Conservation (phyloP, 2,329 filamentous ascomycete genomes). For the Epichloe typhina region DNA sequence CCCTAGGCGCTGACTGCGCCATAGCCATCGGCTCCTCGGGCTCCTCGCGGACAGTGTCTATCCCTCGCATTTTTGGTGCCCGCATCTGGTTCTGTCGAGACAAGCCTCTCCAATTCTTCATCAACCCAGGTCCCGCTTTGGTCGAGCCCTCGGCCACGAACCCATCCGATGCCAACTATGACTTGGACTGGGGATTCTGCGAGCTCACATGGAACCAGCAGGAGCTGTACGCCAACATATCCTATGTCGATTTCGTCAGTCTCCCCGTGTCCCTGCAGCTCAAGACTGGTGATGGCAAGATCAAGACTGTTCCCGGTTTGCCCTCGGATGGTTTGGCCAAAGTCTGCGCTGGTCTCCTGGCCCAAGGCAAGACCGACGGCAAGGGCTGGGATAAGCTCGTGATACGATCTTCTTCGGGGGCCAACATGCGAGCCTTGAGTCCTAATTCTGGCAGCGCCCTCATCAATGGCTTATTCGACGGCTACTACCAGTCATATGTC, state of each 20-base stretch:
- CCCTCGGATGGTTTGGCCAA: conserved; percentile 30
- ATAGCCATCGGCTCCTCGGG: conserved; percentile 53
- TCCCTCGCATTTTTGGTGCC: conserved; percentile 58
- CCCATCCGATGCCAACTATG: conserved; percentile 46
- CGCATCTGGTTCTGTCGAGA: conserved; percentile 59
- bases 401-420: conserved; percentile 24
- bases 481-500: conserved; percentile 38
- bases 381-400: conserved; percentile 40
- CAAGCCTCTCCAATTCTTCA: conserved; percentile 47
- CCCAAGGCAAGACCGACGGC: conserved; percentile 32
- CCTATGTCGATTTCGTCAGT: conserved; percentile 62
- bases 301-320: conserved; percentile 36
- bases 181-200: conserved; percentile 51
- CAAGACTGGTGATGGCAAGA: conserved; percentile 28
- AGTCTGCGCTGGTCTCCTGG: conserved; percentile 30
- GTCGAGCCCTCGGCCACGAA: conserved; percentile 67
- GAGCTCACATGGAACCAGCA: conserved; percentile 53
- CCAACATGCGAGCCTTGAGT: conserved; percentile 36
- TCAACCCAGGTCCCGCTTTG: conserved; percentile 60
- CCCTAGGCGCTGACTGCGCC: conserved; percentile 43
- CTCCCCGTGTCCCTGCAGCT: conserved; percentile 48
- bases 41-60: conserved; percentile 42
- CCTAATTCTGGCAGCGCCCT: conserved; percentile 37
- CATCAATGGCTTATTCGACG: conserved; percentile 30
- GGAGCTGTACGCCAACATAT: conserved; percentile 56